Evolutionary conservation across 1,284 basidiomycete species (phyloP).

Genomic region (Malassezia dermatis): DNA sequence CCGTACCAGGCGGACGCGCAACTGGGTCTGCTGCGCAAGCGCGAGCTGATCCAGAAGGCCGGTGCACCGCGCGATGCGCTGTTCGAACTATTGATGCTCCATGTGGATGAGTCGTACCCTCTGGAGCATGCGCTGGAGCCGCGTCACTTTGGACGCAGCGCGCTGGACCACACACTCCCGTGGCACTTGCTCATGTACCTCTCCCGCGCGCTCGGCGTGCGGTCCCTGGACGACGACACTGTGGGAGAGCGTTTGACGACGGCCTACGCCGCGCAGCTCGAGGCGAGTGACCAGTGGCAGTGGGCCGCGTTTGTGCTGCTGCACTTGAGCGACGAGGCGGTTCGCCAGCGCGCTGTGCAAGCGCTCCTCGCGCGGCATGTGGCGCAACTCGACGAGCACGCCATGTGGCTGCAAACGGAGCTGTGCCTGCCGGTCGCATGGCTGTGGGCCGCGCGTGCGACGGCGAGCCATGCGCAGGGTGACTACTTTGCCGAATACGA

Average conservation of each 20-base stretch:
- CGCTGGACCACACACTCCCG: slow-evolving; percentile 67
- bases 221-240: slow-evolving; percentile 69
- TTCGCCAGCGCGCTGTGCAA: slow-evolving; percentile 66
- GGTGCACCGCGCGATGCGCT: slow-evolving; percentile 57
- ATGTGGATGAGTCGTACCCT: slow-evolving; percentile 54
- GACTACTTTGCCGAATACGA: slow-evolving; percentile 68
- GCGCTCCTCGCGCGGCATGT: slow-evolving; percentile 69
- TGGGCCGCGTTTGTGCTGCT: slow-evolving; percentile 81
- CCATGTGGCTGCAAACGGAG: slow-evolving; percentile 64
- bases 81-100: slow-evolving; percentile 70
- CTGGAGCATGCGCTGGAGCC: slow-evolving; percentile 56
- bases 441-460: slow-evolving; percentile 76
- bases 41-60: slow-evolving; percentile 24
- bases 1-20: slow-evolving; percentile 33
- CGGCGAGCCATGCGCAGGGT: slow-evolving; percentile 55
- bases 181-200: slow-evolving; percentile 91
- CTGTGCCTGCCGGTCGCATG: slow-evolving; percentile 71
- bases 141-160: slow-evolving; percentile 64
- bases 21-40: slow-evolving; percentile 26
- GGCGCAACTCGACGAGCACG: slow-evolving; percentile 56
- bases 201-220: slow-evolving; percentile 65
- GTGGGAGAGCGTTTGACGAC: slow-evolving; percentile 68
- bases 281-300: slow-evolving; percentile 67
- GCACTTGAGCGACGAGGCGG: slow-evolving; percentile 64
- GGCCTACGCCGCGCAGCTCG: slow-evolving; percentile 77